Percentiles rank a stretch among this genome's conserved stretches.
Conservation (phyloP, 352 stramenopile species). For the Phytophthora pseudosyringae region DNA sequence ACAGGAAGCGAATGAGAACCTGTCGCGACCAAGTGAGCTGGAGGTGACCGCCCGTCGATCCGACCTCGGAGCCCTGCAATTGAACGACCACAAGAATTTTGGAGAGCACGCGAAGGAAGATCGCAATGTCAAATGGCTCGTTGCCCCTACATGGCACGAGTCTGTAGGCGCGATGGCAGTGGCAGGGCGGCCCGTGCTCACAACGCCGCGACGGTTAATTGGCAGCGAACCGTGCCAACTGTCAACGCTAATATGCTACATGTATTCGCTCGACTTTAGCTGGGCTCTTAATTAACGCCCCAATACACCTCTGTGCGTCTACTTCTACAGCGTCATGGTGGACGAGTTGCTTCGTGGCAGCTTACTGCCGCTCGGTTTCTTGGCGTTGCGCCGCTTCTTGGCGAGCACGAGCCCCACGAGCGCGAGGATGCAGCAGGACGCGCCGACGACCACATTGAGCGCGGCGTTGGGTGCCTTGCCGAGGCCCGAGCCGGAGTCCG, state of each 20-base stretch:
- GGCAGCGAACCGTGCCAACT: too few species aligned
- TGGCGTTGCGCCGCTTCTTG: slow-evolving; percentile 35
- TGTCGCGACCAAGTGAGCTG: slow-evolving; percentile 3
- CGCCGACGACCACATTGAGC: slow-evolving; percentile 34
- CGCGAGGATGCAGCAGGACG: slow-evolving; percentile 33
- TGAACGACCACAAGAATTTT: slow-evolving; percentile 40
- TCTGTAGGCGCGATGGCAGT: not conserved
- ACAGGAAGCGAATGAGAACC: slow-evolving; percentile 4
- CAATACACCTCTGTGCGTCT: not conserved
- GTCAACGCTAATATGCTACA: too few species aligned
- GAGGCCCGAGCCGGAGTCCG: not conserved
- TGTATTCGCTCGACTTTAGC: too few species aligned
- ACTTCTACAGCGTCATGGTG: slow-evolving; percentile 28
- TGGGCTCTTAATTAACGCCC: too few species aligned
- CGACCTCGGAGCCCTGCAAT: slow-evolving; percentile 26
- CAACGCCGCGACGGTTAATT: slow-evolving; percentile 3
- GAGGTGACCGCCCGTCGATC: slow-evolving; percentile 6
- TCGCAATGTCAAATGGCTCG: slow-evolving; percentile 7
- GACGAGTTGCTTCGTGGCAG: slow-evolving; percentile 13
- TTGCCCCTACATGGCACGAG: not conserved
- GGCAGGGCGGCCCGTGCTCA: not conserved
- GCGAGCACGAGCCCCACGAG: slow-evolving; percentile 27
- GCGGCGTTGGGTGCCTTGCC: slow-evolving; percentile 16
- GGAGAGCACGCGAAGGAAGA: slow-evolving; percentile 15
- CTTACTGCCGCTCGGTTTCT: not conserved